phyloP scores from a whole-genome alignment of 768 basidiomycete genomes.

The Naganishia randhawae region DNA sequence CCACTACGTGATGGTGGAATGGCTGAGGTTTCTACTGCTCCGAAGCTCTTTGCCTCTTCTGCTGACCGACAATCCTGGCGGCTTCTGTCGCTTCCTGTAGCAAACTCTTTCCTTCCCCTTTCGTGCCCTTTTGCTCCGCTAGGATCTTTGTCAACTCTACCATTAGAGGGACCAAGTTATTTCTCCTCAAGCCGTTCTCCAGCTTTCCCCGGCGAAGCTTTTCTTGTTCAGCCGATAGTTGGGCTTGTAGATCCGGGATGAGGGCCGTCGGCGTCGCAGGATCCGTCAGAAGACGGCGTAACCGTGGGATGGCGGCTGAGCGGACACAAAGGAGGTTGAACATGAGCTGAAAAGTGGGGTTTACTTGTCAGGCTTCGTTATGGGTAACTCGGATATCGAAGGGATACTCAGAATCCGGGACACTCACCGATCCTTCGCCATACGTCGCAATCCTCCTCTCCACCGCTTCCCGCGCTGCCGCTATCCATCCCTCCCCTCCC shows the following conservation, averaged over 20 bases:
- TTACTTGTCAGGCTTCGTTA: too few species aligned
- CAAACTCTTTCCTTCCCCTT: constrained; percentile 35
- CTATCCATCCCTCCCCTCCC: constrained; percentile 74
- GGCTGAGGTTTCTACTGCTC: constrained; percentile 14
- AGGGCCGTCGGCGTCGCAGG: constrained; percentile 31
- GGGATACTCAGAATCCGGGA: too few species aligned
- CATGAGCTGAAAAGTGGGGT: constrained; percentile 63
- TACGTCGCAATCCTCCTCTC: constrained; percentile 86
- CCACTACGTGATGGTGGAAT: not conserved
- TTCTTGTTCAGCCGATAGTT: constrained; percentile 38
- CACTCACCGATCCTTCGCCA: constrained; percentile 75
- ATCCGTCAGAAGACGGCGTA: constrained; percentile 61
- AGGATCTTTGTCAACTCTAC: constrained; percentile 42
- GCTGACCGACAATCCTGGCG: constrained; percentile 64
- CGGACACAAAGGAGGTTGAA: constrained; percentile 87
- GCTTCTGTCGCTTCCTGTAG: constrained; percentile 56
- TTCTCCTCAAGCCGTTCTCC: constrained; percentile 44
- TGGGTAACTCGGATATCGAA: too few species aligned
- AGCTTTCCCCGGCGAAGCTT: constrained; percentile 35
- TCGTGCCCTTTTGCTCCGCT: constrained; percentile 38
- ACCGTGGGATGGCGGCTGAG: constrained; percentile 69
- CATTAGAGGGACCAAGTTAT: constrained; percentile 46
- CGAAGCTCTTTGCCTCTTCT: constrained; percentile 58
- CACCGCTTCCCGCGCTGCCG: constrained; percentile 76
- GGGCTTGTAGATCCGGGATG: constrained; percentile 32